Evolutionary conservation across 345 rosid genomes (phyloP), one percentile per base, ranked within the genome.

Genomic region (sweet orange (Citrus sinensis)): DNA sequence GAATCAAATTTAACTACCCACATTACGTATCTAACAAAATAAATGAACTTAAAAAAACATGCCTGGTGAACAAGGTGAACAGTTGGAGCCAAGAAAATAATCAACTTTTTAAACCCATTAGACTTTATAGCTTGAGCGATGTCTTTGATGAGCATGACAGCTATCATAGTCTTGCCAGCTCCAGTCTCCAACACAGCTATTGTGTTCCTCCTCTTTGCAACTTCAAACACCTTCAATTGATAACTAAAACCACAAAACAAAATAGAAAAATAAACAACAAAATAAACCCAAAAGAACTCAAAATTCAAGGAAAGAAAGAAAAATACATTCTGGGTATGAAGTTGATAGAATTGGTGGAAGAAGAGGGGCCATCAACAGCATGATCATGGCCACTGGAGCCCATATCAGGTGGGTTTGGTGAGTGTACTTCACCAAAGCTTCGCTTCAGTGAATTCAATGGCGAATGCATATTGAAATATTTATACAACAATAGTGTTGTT

Each of bases 41-140:
- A 40, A 30, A 2, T 19, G 59, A 17, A 17, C 22, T 17, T 35
- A 39, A 66, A 67, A 51, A 17, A 37, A 17, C 81, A 76, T 83
- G 78, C 99, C 97, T 91, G 97, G 75, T 85, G 84, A 73, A 92
- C 97, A 74, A 91, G 92, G 86, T 85, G 88, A 55, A 91, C 97
- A 34, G 97, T 88, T 7, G 98, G 98, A 3, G 94, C 91, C 86
- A 96, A 85, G 91, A 88, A 94, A 82, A 92, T 49, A 30, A 90
- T 86, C 84, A 85, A 83, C 73, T 86, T 94, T 76, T 86, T 87
- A 71, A 17, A 7, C 22, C 78, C 85, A 76, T 61, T 70, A 25
- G 84, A 79, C 85, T 81, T 82, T 34, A 85, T 74, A 30, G 86
- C 42, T 64, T 85, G 77, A 6, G 68, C 83, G 75, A 91, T 79